These are phyloP conservation scores for Pugionium cornutum DNA, from an alignment of 345 rosid species.

Conservation along the genomic window DNA sequence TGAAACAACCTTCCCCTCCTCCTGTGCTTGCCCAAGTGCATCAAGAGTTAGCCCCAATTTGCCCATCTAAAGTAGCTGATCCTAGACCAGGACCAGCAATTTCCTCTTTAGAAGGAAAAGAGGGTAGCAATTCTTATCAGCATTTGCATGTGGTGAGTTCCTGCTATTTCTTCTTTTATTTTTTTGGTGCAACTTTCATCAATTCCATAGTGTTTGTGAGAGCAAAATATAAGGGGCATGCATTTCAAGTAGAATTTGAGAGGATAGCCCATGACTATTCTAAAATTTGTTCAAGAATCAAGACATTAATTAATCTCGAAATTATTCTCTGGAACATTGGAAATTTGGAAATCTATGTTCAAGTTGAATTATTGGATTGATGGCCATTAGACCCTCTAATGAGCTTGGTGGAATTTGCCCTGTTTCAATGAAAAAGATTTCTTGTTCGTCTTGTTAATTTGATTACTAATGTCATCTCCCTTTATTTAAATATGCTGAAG, in stretches of 20 bases:
- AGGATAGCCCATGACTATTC: background rate
- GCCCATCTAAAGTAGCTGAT: slow-evolving; percentile 95
- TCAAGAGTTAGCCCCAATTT: slow-evolving; percentile 60
- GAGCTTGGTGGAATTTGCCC: background rate
- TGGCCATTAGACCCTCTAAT: background rate
- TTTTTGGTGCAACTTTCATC: slow-evolving; percentile 2
- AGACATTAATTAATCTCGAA: background rate
- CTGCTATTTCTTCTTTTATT: slow-evolving; percentile 1
- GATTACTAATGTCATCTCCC: slow-evolving; percentile 19
- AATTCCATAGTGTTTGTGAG: background rate
- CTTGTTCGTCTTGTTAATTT: slow-evolving; percentile 7
- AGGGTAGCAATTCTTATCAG: slow-evolving; percentile 62
- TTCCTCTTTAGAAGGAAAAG: slow-evolving; percentile 52
- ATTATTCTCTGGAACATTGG: slow-evolving; percentile 12
- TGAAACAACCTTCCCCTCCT: slow-evolving; percentile 89
- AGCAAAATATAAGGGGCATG: slow-evolving; percentile 6
- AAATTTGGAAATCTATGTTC: background rate
- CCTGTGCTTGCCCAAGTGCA: slow-evolving; percentile 90
- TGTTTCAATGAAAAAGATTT: background rate
- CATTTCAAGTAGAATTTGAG: slow-evolving; percentile 12
- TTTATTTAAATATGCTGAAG: slow-evolving; percentile 45
- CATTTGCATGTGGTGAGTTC: slow-evolving; percentile 82
- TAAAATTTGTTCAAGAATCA: background rate
- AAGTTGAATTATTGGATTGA: background rate
- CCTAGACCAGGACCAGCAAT: slow-evolving; percentile 98